Percentiles rank a stretch among this genome's conserved stretches.
Evolutionary conservation across 352 stramenopile genomes (phyloP).

Genomic region (Aphanomyces euteiches): DNA sequence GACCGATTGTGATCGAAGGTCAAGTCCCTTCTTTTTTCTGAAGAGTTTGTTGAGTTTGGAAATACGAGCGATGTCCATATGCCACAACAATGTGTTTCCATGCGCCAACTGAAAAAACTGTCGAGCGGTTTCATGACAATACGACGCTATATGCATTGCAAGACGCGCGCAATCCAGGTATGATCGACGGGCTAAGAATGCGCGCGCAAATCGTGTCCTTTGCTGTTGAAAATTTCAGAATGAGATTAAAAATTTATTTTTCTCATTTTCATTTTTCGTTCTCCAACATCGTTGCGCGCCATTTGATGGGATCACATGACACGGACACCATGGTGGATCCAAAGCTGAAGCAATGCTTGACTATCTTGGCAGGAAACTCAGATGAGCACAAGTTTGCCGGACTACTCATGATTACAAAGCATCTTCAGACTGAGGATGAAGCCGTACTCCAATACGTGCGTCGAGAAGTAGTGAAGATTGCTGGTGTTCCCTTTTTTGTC

Average conservation of each 20-base stretch:
- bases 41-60: constrained; percentile 27
- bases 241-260: too few relatives aligned
- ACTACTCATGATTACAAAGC: constrained; percentile 83
- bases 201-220: too few relatives aligned
- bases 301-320: not conserved
- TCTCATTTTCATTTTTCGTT: not conserved
- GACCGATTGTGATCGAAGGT: constrained; percentile 23
- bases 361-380: constrained; percentile 58
- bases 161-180: too few relatives aligned
- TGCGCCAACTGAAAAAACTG: too few relatives aligned
- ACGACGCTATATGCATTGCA: too few relatives aligned
- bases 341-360: constrained; percentile 53
- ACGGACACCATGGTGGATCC: not conserved
- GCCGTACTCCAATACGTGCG: constrained; percentile 49
- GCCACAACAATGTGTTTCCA: too few relatives aligned
- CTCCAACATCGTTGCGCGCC: not conserved
- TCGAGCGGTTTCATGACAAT: too few relatives aligned
- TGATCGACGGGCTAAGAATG: too few relatives aligned
- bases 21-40: constrained; percentile 26
- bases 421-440: constrained; percentile 37
- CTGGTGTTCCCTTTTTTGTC: constrained; percentile 70
- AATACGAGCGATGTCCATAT: constrained; percentile 28
- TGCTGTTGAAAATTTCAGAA: too few relatives aligned
- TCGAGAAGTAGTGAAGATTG: constrained; percentile 52
- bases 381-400: constrained; percentile 87